These are phyloP conservation scores for Fusarium sacchari DNA, from an alignment of 2,329 filamentous ascomycete species.

Conservation along the genomic window DNA sequence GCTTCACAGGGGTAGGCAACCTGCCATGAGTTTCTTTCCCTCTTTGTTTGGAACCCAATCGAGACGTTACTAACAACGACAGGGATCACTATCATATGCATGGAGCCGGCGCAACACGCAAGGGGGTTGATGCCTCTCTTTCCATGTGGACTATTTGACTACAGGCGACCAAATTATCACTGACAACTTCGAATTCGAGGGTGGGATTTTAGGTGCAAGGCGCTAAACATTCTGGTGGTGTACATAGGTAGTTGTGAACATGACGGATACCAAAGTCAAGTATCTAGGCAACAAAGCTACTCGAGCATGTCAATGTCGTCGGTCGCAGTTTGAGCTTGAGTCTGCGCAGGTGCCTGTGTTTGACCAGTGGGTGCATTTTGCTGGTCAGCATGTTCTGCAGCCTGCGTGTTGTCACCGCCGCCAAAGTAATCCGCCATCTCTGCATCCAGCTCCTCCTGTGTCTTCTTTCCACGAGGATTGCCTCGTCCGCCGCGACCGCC, in stretches of 20 bases:
- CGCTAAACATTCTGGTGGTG: slow-evolving; percentile 42
- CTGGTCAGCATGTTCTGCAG: slow-evolving; percentile 45
- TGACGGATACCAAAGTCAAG: slow-evolving; percentile 6
- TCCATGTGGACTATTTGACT: background rate
- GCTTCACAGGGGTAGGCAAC: slow-evolving; percentile 37
- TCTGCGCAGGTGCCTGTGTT: slow-evolving; percentile 16
- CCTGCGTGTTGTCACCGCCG: slow-evolving; percentile 52
- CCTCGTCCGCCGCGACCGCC: slow-evolving; percentile 53
- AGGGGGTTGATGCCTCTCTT: slow-evolving; percentile 5
- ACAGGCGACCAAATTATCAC: slow-evolving; percentile 6
- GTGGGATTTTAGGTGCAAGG: slow-evolving; percentile 23
- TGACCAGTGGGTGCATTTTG: slow-evolving; percentile 45
- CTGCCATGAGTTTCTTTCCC: background rate
- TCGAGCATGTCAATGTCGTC: slow-evolving; percentile 80
- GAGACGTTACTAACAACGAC: slow-evolving; percentile 3
- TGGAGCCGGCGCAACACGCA: slow-evolving; percentile 36
- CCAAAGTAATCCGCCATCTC: slow-evolving; percentile 97
- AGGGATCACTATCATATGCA: slow-evolving; percentile 41
- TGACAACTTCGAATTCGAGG: slow-evolving; percentile 32
- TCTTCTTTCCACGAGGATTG: slow-evolving; percentile 77
- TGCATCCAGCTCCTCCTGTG: slow-evolving; percentile 90
- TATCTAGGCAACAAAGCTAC: slow-evolving; percentile 47
- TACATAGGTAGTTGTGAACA: slow-evolving; percentile 37
- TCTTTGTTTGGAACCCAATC: background rate
- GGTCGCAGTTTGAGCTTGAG: slow-evolving; percentile 43